phyloP scores from a whole-genome alignment of 192 early-diverging fungal genomes.

The Coemansia sp. region DNA sequence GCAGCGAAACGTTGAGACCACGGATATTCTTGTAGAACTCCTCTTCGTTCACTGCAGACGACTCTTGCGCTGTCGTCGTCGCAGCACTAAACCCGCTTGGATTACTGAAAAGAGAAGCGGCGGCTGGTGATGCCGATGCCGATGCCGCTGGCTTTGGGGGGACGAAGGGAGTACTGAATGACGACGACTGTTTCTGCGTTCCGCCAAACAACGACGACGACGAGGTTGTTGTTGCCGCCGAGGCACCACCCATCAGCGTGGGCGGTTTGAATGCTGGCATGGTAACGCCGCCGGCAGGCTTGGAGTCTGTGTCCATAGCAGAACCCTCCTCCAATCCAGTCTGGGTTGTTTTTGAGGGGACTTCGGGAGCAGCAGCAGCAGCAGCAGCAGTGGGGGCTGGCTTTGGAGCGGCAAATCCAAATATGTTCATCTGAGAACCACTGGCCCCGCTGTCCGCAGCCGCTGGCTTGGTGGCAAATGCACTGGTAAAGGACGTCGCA shows the following conservation, averaged over 20 bases:
- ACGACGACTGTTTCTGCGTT: constrained; percentile 7
- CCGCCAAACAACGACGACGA: constrained; percentile 1
- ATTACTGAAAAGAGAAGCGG: not conserved
- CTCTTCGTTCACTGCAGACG: constrained; percentile 12
- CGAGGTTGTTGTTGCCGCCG: not conserved
- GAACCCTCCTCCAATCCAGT: not conserved
- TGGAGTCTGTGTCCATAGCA: not conserved
- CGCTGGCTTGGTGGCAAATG: constrained; percentile 7
- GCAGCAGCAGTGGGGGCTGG: not conserved
- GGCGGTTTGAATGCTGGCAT: constrained; percentile 47
- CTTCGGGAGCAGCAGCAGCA: too few species aligned
- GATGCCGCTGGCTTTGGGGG: constrained; percentile 13
- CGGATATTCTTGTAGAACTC: constrained; percentile 46
- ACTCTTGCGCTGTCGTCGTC: not conserved
- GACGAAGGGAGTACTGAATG: constrained; percentile 26
- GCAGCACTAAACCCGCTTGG: too few species aligned
- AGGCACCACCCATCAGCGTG: not conserved
- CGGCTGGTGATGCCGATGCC: not conserved
- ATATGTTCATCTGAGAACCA: not conserved
- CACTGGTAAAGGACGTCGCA: not conserved
- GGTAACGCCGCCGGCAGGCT: constrained; percentile 21
- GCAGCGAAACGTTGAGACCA: constrained; percentile 51
- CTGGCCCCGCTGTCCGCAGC: not conserved
- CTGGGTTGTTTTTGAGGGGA: not conserved
- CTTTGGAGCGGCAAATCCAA: constrained; percentile 21